A percentile compares a stretch with the other conserved stretches of the same genome.
phyloP scores from a whole-genome alignment of 768 basidiomycete species.

The Tylopilus plumbeoviolaceoides region DNA sequence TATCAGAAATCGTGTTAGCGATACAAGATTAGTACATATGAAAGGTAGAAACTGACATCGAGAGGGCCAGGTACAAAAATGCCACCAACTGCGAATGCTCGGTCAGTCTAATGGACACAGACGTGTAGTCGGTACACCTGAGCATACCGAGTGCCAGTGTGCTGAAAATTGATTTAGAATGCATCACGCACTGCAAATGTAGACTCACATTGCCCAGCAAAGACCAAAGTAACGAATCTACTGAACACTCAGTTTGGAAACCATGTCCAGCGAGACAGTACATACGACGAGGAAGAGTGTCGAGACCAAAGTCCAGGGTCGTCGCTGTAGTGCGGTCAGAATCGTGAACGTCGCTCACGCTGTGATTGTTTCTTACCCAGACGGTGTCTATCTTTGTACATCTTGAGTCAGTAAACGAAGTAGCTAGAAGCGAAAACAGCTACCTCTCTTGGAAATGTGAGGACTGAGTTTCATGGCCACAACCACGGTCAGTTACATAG shows the following conservation, averaged over 20 bases:
- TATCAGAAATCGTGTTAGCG: not conserved
- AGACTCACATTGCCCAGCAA: constrained; percentile 9
- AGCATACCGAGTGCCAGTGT: constrained; percentile 4
- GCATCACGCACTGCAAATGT: too few relatives aligned
- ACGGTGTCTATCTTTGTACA: constrained; percentile 8
- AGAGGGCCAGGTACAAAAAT: constrained; percentile 4
- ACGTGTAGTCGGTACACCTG: not conserved
- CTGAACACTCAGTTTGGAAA: not conserved
- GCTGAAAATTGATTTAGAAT: not conserved
- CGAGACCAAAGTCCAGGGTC: constrained; percentile 15
- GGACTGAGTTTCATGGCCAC: constrained; percentile 1
- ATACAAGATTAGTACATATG: not conserved
- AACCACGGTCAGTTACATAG: not conserved
- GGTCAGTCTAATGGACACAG: not conserved
- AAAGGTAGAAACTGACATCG: not conserved
- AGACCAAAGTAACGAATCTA: constrained; percentile 18
- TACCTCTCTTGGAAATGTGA: constrained; percentile 15
- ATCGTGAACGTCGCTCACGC: not conserved
- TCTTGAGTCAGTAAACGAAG: not conserved
- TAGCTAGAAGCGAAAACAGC: too few relatives aligned
- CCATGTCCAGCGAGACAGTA: not conserved
- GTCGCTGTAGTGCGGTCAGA: constrained; percentile 2
- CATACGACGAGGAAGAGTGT: constrained; percentile 14
- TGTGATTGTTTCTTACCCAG: constrained; percentile 4
- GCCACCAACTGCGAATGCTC: not conserved